A percentile compares a stretch with the other conserved stretches of the same genome.
Evolutionary conservation across 164 flowering plant genomes (phyloP).

Genomic region (Warburgia ugandensis): DNA sequence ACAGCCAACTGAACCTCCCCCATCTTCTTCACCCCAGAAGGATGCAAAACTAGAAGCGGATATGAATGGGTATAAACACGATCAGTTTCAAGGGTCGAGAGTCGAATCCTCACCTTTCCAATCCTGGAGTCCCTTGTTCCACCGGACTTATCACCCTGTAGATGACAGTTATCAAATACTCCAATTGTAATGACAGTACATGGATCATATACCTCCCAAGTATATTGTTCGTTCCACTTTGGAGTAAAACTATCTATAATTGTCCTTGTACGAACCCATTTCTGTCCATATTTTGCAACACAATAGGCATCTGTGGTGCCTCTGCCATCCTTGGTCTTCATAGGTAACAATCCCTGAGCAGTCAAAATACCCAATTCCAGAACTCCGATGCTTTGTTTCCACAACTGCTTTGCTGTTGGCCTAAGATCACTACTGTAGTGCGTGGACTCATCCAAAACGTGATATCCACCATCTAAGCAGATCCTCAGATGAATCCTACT

Average conservation of each 20-base stretch:
- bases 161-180: slow-evolving; percentile 47
- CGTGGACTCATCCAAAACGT: slow-evolving; percentile 52
- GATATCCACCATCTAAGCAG: slow-evolving; percentile 54
- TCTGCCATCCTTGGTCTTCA: slow-evolving; percentile 31
- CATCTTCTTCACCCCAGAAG: slow-evolving; percentile 76
- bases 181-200: slow-evolving; percentile 55
- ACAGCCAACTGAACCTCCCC: slow-evolving; percentile 85
- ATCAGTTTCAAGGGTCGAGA: slow-evolving; percentile 45
- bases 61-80: slow-evolving; percentile 51
- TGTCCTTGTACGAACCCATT: slow-evolving; percentile 55
- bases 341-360: slow-evolving; percentile 35
- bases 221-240: slow-evolving; percentile 52
- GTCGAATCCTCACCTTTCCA: slow-evolving; percentile 83
- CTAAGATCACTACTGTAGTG: slow-evolving; percentile 47
- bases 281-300: slow-evolving; percentile 55
- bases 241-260: slow-evolving; percentile 32
- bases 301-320: slow-evolving; percentile 50
- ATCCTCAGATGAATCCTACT: slow-evolving; percentile 42
- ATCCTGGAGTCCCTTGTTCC: slow-evolving; percentile 57
- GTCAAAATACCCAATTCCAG: slow-evolving; percentile 50
- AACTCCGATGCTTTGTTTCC: slow-evolving; percentile 42
- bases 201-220: slow-evolving; percentile 57
- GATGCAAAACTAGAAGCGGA: slow-evolving; percentile 43
- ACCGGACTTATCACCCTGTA: slow-evolving; percentile 35
- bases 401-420: slow-evolving; percentile 33